Conservation (phyloP, 2,329 filamentous ascomycete genomes). For the Pseudogymnoascus sp. region DNA sequence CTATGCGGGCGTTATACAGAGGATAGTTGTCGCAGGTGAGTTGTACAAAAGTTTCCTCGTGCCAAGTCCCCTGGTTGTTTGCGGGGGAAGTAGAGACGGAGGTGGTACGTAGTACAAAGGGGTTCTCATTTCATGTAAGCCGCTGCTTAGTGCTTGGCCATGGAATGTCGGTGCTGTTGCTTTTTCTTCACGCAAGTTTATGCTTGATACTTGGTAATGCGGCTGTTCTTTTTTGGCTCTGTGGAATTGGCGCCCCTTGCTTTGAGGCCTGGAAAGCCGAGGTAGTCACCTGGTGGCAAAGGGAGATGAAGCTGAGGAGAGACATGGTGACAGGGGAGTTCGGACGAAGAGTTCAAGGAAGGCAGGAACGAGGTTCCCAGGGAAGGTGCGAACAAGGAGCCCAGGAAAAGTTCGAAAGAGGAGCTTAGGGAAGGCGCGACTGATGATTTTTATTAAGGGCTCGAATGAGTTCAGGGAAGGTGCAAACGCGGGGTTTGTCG, state of each 20-base stretch:
- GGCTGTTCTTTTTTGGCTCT: neutral
- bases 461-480: neutral
- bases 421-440: neutral
- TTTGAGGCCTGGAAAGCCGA: neutral
- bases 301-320: neutral
- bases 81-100: neutral
- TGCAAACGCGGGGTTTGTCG: neutral
- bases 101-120: neutral
- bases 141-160: neutral
- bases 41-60: neutral
- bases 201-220: neutral
- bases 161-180: too few relatives aligned
- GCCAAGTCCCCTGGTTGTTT: neutral
- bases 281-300: neutral
- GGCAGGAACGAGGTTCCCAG: neutral
- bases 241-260: neutral
- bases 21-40: neutral
- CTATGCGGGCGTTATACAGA: neutral
- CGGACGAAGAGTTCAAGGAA: neutral
- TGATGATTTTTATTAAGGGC: neutral
- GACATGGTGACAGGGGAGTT: neutral
- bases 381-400: neutral
- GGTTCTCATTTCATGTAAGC: neutral
- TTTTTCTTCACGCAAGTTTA: neutral
- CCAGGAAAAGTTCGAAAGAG: neutral